Base-by-base conservation (phyloP, 1,284 basidiomycete species). In the Ustilago sp. region DNA sequence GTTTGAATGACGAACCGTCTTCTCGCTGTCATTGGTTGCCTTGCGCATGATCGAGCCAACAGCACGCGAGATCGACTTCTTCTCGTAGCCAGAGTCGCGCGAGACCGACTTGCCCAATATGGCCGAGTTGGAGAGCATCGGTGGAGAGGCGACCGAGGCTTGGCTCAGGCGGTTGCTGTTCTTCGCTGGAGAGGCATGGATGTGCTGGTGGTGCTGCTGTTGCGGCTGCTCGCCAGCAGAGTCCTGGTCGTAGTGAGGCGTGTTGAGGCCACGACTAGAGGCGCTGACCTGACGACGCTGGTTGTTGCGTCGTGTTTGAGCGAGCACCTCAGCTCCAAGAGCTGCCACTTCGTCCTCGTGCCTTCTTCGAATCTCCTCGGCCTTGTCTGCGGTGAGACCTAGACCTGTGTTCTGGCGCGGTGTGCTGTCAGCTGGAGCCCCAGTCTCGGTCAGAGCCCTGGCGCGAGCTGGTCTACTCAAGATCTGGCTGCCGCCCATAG, bases 311-410 rank as follows among this genome's bases (percentile, higher is more conserved):
- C 77, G 80, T 3, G 75, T 77, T 54, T 79, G 74, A 0, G 77
- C 74, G 2, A 85, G 68, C 15, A 79, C 82, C 43, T 83, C 81
- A n/a, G 69, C 80, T 31, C 83, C 83, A 15, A 85, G 72, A 35
- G 83, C 83, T 4, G 66, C 68, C 12, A 85, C 82, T 53, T 85
- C 83, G 43, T 78, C 70, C 54, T 85, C 82, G 74, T 83, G 79
- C 43, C 83, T 75, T 28, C 82, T 71, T 28, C 80, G 76, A 31
- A 83, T 71, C 61, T 82, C 80, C 17, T 79, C 79, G 8, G 80
- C 81, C 52, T 77, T 77, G 35, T 72, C 66, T 19, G 74, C 73
- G 4, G 66, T 68, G 36, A 80, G 68, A 23, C 65, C 77, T 11
- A 74, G 41, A 31, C 77, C 66, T n/a, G 71, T 67, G 60, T 68